Evolutionary conservation across 306 rosid genomes (phyloP).

Genomic region (Pterocarpus santalinus): DNA sequence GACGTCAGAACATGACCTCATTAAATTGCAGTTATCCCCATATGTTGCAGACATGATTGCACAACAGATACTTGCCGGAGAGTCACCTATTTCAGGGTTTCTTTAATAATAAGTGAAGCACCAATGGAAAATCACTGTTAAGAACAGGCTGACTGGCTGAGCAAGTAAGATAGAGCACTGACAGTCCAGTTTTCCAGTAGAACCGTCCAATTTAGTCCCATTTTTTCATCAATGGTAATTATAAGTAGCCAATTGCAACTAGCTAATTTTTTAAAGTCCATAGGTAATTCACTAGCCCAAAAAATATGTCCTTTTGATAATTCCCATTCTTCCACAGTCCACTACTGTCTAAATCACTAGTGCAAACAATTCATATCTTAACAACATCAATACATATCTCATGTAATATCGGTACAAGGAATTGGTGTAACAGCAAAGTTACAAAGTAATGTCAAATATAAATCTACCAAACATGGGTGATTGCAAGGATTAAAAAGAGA

Average conservation of each 20-base stretch:
- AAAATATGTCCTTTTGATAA: background rate
- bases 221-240: no score
- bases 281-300: background rate
- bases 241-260: background rate
- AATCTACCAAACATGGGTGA: conserved; percentile 3
- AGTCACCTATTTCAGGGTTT: background rate
- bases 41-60: conserved; percentile 30
- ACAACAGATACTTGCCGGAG: background rate
- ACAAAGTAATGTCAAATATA: background rate
- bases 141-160: conserved; percentile 7
- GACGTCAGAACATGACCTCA: background rate
- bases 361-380: no score
- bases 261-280: conserved; percentile 1
- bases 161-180: background rate
- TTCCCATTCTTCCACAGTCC: background rate
- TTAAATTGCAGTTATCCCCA: conserved; percentile 11
- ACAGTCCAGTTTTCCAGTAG: no score
- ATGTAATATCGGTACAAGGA: background rate
- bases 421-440: background rate
- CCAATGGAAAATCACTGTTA: background rate
- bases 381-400: background rate
- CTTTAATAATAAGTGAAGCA: conserved; percentile 14
- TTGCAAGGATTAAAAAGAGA: conserved; percentile 15
- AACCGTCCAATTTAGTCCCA: no score
- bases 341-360: background rate